Base-by-base conservation (phyloP, 1,284 basidiomycete genomes). In the Porodaedalea pini region DNA sequence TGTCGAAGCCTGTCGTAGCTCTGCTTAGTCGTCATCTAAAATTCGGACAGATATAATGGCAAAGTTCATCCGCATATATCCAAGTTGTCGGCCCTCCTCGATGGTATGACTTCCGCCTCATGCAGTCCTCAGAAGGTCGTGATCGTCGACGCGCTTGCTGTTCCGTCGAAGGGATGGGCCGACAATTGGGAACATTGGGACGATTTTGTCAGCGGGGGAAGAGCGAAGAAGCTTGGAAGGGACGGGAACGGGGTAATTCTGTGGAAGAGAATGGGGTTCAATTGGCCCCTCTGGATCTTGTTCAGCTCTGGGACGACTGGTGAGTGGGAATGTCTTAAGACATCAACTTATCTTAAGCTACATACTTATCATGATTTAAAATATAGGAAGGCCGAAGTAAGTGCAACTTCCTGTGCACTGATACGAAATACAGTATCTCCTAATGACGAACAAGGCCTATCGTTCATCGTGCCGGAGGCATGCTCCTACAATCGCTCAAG, bases 231-330 rank as follows among this genome's bases (percentile, higher is more conserved):
- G 60, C 71, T 82, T 8, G 84, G 83, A 51, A 72, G 76, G 37
- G 72, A 73, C 31, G 51, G 67, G 31, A 68, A 74, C 45, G 83
- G 81, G 56, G 82, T 82, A 69, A 82, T 85, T 61, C 67, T 75
- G 61, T 86, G 81, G 82, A 64, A 70, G 59, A 77, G 86, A 58
- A 75, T 82, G 37, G 76, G 80, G 34, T 94, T 94, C 71, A 85
- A 94, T 70, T 81, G 85, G 66, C 91, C 92, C 3, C 78, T 94
- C 27, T 94, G 92, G 92, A 90, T 94, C 61, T 78, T 94, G 32
- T 94, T 94, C 73, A 91, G 87, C 57, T 90, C 78, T 56, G 92
- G 91, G 8, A 94, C 92, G 7, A 94, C 92, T 41, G 90, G 90
- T 75, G 64, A 65, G 73, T 58, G 36, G 4, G 50, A 52, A 2